These are phyloP conservation scores for Chenopodium formosanum DNA, from an alignment of 148 eudicot genomes.

Conservation along the genomic window DNA sequence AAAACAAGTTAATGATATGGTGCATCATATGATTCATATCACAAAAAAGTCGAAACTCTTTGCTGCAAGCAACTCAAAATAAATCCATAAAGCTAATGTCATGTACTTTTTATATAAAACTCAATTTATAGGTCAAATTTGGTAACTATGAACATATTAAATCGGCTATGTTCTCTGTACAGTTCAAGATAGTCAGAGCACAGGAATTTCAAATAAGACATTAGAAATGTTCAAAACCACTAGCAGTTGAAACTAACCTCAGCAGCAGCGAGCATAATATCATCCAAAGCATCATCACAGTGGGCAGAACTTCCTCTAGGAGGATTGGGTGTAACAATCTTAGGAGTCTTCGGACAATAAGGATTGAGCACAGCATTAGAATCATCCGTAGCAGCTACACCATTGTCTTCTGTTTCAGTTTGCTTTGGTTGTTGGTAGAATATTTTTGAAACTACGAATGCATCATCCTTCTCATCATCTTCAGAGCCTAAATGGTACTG, in stretches of 20 bases:
- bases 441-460: conserved; percentile 70
- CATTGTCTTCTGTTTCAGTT: conserved; percentile 28
- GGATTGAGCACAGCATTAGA: conserved; percentile 23
- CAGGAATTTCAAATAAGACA: no score
- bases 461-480: conserved; percentile 65
- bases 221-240: neutral
- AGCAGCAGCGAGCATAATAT: conserved; percentile 18
- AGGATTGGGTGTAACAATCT: conserved; percentile 47
- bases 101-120: neutral
- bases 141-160: neutral
- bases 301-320: conserved; percentile 41
- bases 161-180: neutral
- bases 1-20: no score
- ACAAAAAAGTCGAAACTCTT: neutral
- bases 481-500: conserved; percentile 72
- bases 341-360: conserved; percentile 65
- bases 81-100: neutral
- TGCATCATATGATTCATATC: neutral
- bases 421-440: conserved; percentile 50
- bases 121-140: neutral
- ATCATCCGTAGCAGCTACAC: conserved; percentile 23
- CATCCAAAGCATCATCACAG: conserved; percentile 38
- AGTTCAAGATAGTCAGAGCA: neutral
- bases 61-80: neutral
- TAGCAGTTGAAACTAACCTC: conserved; percentile 38